Evolutionary conservation across 1,284 basidiomycete species (phyloP), one percentile per base, ranked within the genome.

Genomic region (Malassezia japonica): DNA sequence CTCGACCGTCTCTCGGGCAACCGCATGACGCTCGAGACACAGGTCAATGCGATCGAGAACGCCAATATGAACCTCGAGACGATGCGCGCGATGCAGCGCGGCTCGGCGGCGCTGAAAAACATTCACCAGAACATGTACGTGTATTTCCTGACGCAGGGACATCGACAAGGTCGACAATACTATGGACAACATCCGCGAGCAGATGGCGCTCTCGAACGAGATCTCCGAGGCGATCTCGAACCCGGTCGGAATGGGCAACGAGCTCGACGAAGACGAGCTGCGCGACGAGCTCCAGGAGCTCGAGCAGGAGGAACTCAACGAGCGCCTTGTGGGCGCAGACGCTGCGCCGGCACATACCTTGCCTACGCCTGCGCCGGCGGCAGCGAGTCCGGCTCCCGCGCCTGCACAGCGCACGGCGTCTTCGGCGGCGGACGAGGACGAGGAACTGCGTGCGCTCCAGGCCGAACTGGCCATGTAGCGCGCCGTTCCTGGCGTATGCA

Each of bases 11-110:
- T 98, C 60, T 82, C 84, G 43, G 88, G 87, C 10, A 87, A 85
- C 52, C 81, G 88, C 63, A 76, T 96, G 76, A 94, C 95, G 61
- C 80, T 99, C 42, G 92, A 96, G 77, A 85, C 87, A 66, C 94
- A 98, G 78, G 79, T 98, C 58, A 92, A 94, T 75, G 92, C 92
- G 27, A 82, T 98, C 51, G 94, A 98, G 76, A 89, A 86, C 18
- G 94, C 94, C 42, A 98, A 96, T 78, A 82, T 98, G 76, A 98
- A 99, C 75, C 85, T 88, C 69, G 91, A 96, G 79, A 96, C 90
- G 25, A 91, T 99, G 87, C 78, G 82, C 24, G 91, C 88, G 24
- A 96, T 99, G 89, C 91, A 90, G 83, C 86, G 87, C 75, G 94
- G 88, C 35, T 82, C 90, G 0, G 83, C 86, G 59, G 94, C 87